Evolutionary conservation across 352 stramenopile species (phyloP).

Genomic region (Globisporangium camurandrum): DNA sequence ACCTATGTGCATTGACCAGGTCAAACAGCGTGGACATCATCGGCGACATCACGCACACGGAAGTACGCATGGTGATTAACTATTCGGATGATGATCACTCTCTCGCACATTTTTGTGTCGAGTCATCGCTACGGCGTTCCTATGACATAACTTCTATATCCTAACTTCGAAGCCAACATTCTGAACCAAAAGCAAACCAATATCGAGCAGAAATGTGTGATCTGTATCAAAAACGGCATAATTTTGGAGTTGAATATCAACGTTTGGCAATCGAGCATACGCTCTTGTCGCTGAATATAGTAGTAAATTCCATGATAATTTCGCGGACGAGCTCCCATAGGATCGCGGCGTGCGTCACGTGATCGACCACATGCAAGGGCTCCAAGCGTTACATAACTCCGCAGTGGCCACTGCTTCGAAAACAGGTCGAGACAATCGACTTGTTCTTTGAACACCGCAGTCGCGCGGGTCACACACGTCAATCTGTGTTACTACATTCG

Average conservation of each 20-base stretch:
- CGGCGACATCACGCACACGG: too few species aligned
- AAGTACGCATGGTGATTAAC: too few species aligned
- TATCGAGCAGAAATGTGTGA: too few species aligned
- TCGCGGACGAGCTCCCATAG: neutral
- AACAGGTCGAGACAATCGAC: slow-evolving; percentile 17
- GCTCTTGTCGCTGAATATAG: neutral
- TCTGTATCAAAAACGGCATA: too few species aligned
- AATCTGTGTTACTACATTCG: slow-evolving; percentile 15
- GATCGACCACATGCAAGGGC: slow-evolving; percentile 15
- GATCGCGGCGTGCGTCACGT: slow-evolving; percentile 12
- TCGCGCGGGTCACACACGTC: slow-evolving; percentile 12
- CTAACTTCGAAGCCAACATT: too few species aligned
- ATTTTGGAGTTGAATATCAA: neutral
- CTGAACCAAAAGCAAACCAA: too few species aligned
- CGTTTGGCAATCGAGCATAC: neutral
- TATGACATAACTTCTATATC: too few species aligned
- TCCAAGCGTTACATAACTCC: slow-evolving; percentile 23
- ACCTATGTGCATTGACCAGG: too few species aligned
- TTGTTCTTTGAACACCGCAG: slow-evolving; percentile 15
- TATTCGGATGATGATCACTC: too few species aligned
- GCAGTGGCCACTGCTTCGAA: slow-evolving; percentile 16
- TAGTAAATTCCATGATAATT: neutral
- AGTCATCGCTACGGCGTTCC: too few species aligned
- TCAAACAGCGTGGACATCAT: too few species aligned
- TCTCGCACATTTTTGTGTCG: too few species aligned